Evolutionary conservation across 352 stramenopile genomes (phyloP).

Genomic region (Globisporangium paddicum): DNA sequence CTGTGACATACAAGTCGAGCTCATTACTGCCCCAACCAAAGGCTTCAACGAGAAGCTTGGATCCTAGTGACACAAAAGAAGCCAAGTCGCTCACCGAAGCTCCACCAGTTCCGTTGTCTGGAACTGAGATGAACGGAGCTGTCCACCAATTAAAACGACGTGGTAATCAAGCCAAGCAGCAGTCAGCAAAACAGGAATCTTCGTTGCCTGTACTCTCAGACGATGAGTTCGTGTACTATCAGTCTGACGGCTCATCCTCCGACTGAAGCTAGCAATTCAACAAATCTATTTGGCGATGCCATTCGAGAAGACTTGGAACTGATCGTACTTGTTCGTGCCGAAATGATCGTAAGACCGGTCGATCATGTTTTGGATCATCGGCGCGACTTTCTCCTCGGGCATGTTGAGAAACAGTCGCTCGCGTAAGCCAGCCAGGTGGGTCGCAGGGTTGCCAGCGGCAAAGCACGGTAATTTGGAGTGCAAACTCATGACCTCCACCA

Average conservation of each 20-base stretch:
- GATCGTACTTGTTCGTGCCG: conserved; percentile 94
- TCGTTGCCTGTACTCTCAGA: not conserved
- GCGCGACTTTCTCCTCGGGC: conserved; percentile 48
- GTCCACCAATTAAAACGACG: not conserved
- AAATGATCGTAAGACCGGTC: conserved; percentile 94
- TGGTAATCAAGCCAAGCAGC: not conserved
- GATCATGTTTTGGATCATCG: conserved; percentile 89
- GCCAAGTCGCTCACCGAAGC: not conserved
- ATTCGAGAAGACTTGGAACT: conserved; percentile 92
- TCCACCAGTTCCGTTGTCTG: not conserved
- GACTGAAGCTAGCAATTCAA: not conserved
- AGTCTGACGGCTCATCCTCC: not conserved
- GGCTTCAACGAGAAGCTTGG: not conserved
- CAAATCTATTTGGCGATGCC: conserved; percentile 84
- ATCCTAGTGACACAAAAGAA: not conserved
- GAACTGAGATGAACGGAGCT: not conserved
- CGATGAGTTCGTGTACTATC: not conserved
- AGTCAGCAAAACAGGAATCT: not conserved
- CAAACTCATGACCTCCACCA: conserved; percentile 94
- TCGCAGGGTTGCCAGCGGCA: conserved; percentile 23
- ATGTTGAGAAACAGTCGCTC: conserved; percentile 73
- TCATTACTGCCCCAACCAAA: not conserved
- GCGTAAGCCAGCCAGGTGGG: conserved; percentile 37
- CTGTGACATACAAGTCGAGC: not conserved
- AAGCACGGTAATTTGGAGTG: conserved; percentile 80